Percentiles rank a stretch among this genome's conserved stretches.
These are phyloP conservation scores for Naganishia cerealis DNA, from an alignment of 1,284 basidiomycete species.

Conservation along the genomic window DNA sequence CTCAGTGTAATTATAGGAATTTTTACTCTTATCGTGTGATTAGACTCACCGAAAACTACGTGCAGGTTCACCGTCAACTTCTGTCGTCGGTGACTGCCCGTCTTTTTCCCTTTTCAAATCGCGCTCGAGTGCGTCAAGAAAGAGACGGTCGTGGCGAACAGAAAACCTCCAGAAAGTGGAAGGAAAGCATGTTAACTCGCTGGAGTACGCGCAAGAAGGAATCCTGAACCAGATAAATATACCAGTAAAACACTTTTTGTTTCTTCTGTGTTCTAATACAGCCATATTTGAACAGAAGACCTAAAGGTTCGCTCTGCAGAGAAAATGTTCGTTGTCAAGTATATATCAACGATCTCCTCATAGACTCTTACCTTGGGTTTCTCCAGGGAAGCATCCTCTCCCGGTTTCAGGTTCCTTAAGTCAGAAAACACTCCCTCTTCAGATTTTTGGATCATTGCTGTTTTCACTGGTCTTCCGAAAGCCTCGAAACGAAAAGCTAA, in stretches of 20 bases:
- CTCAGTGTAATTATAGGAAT: neutral
- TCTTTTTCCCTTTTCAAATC: constrained; percentile 90
- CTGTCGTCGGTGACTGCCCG: constrained; percentile 77
- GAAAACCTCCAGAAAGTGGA: constrained; percentile 66
- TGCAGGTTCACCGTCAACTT: constrained; percentile 74
- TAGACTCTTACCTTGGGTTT: constrained; percentile 75
- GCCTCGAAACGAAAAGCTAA: constrained; percentile 86
- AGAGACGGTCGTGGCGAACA: constrained; percentile 87
- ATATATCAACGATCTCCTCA: neutral
- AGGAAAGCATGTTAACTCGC: constrained; percentile 46
- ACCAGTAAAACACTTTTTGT: constrained; percentile 66
- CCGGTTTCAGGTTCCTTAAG: constrained; percentile 84
- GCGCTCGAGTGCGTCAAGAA: constrained; percentile 87
- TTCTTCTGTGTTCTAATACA: constrained; percentile 95
- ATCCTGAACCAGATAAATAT: no score
- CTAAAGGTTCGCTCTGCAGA: constrained; percentile 62
- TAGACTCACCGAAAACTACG: constrained; percentile 53
- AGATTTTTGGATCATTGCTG: constrained; percentile 82
- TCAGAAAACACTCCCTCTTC: constrained; percentile 92
- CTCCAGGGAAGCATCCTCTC: constrained; percentile 81
- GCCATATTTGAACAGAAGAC: constrained; percentile 87
- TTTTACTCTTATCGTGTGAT: neutral
- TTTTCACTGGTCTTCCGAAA: constrained; percentile 60
- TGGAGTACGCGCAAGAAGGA: no score
- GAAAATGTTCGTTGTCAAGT: neutral